A percentile compares a stretch with the other conserved stretches of the same genome.
Evolutionary conservation across 192 early-diverging fungal species (phyloP).

Genomic region (Cladochytrium replicatum): DNA sequence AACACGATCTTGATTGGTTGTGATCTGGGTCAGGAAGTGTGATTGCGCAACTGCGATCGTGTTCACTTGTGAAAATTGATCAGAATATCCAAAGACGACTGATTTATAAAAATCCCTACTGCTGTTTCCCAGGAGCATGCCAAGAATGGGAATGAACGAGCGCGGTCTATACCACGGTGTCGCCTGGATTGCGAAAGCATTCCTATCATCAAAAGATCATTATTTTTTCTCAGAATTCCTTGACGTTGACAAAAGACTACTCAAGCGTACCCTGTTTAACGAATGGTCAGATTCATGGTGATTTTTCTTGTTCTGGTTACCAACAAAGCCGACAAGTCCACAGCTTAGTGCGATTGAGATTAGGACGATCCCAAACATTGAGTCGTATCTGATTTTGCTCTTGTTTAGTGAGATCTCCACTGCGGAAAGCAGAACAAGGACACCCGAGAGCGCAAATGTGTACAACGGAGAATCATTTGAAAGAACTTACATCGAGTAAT

Average conservation of each 20-base stretch:
- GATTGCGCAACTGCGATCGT: conserved; percentile 17
- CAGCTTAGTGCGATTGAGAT: conserved; percentile 42
- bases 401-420: conserved; percentile 58
- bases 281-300: background rate
- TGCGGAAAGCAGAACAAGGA: background rate
- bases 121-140: conserved; percentile 76
- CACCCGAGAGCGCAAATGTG: background rate
- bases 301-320: too few relatives aligned
- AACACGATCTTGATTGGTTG: conserved; percentile 23
- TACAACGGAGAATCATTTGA: background rate
- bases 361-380: conserved; percentile 54
- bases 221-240: background rate
- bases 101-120: conserved; percentile 9
- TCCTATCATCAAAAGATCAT: conserved; percentile 32
- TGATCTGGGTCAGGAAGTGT: conserved; percentile 11
- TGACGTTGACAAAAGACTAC: background rate
- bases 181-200: conserved; percentile 56
- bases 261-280: background rate
- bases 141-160: conserved; percentile 80
- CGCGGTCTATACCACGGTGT: conserved; percentile 58
- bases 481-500: background rate
- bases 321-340: conserved; percentile 40
- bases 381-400: conserved; percentile 55
- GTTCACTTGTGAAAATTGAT: conserved; percentile 5
- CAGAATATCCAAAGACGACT: too few relatives aligned